phyloP scores from a whole-genome alignment of 768 basidiomycete genomes.

The Jaapia argillacea region DNA sequence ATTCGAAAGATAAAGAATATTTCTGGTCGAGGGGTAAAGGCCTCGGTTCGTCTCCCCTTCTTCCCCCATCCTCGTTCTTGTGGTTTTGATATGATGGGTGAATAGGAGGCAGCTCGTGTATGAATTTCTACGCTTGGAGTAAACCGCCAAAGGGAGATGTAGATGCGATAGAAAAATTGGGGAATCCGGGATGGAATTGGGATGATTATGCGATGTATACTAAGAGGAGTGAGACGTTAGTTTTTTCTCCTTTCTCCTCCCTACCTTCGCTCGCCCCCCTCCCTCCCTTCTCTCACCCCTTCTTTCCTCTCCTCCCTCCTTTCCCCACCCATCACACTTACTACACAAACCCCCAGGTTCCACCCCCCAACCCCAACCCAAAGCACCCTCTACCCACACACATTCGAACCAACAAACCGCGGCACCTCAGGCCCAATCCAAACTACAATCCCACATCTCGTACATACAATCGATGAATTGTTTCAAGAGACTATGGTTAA shows the following conservation, averaged over 20 bases:
- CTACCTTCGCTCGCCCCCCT: no score
- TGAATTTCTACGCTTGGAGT: conserved; percentile 3
- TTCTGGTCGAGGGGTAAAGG: conserved; percentile 7
- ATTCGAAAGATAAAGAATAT: conserved; percentile 6
- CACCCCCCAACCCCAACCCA: neutral
- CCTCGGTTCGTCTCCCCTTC: conserved; percentile 34
- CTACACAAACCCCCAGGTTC: neutral
- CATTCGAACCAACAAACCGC: neutral
- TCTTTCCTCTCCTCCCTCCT: no score
- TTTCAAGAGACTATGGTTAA: conserved; percentile 31
- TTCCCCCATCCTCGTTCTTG: conserved; percentile 9
- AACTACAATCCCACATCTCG: conserved; percentile 6
- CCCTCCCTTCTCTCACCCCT: no score
- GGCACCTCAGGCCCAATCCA: neutral
- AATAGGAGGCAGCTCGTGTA: neutral
- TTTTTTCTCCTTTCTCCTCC: no score
- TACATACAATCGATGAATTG: conserved; percentile 34
- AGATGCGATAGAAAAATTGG: conserved; percentile 14
- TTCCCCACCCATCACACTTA: neutral
- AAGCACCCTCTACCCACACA: neutral
- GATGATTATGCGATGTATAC: conserved; percentile 10
- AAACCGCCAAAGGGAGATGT: conserved; percentile 13
- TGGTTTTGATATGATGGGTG: no score
- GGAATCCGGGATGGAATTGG: conserved; percentile 20
- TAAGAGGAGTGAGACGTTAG: conserved; percentile 11